Evolutionary conservation across 768 basidiomycete species (phyloP).

Genomic region (Pleurotus eryngii): DNA sequence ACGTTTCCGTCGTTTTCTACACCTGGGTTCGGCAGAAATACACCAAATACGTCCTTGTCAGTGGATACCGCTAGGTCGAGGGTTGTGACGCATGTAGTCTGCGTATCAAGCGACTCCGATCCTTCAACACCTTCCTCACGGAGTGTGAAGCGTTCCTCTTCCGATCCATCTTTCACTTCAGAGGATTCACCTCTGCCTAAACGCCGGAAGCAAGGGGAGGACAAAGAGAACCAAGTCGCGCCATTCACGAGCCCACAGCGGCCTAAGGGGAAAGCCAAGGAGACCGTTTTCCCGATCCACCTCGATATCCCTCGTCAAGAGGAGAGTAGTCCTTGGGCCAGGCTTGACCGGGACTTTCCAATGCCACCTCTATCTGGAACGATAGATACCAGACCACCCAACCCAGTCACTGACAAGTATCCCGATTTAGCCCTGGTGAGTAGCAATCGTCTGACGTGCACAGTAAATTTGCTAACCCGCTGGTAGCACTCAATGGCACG

Average conservation of each 20-base stretch:
- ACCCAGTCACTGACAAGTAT: slow-evolving; percentile 11
- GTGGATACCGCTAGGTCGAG: neutral
- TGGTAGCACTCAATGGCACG: slow-evolving; percentile 27
- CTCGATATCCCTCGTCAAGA: neutral
- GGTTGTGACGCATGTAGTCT: neutral
- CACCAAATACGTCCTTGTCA: neutral
- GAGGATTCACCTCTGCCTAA: slow-evolving; percentile 15
- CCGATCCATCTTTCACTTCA: slow-evolving; percentile 13
- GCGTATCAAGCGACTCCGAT: slow-evolving; percentile 1
- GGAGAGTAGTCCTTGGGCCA: slow-evolving; percentile 23
- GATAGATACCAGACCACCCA: neutral
- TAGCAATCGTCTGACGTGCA: neutral
- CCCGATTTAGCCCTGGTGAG: slow-evolving; percentile 26
- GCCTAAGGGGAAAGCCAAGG: slow-evolving; percentile 18
- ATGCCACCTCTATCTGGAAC: slow-evolving; percentile 7
- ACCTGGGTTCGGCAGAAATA: slow-evolving; percentile 9
- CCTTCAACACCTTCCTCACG: slow-evolving; percentile 4
- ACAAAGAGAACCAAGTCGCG: slow-evolving; percentile 15
- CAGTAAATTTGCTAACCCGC: neutral
- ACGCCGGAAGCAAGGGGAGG: slow-evolving; percentile 10
- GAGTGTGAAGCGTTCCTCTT: slow-evolving; percentile 13
- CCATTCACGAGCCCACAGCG: neutral
- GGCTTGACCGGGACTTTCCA: slow-evolving; percentile 23
- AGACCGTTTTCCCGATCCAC: slow-evolving; percentile 12
- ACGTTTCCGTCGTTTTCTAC: slow-evolving; percentile 12